Evolutionary conservation across 1,284 basidiomycete species (phyloP).

Genomic region (Leccinum fallax): DNA sequence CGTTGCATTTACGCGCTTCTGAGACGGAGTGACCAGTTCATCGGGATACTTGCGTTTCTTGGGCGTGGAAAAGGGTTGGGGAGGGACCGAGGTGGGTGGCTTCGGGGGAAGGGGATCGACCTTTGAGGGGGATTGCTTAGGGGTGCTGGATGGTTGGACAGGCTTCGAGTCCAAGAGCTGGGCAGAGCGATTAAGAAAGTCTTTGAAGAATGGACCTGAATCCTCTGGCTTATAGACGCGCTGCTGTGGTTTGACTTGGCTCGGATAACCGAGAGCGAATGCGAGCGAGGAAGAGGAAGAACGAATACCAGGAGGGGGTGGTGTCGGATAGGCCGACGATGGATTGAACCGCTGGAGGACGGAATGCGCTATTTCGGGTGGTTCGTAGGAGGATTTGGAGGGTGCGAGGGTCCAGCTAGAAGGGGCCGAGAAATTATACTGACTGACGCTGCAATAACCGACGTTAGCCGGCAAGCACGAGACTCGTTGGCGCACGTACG

Average conservation of each 20-base stretch:
- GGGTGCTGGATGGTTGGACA: constrained; percentile 19
- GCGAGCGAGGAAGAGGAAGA: constrained; percentile 74
- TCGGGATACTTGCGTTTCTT: constrained; percentile 50
- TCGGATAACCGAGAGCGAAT: constrained; percentile 61
- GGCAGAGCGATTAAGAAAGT: constrained; percentile 60
- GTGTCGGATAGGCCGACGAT: constrained; percentile 64
- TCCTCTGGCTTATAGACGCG: constrained; percentile 53
- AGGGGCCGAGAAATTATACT: constrained; percentile 45
- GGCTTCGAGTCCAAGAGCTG: constrained; percentile 34
- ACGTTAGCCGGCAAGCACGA: constrained; percentile 8
- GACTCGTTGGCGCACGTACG: constrained; percentile 22
- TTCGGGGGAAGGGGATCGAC: constrained; percentile 11
- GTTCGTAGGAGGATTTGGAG: constrained; percentile 47
- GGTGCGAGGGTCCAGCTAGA: constrained; percentile 37
- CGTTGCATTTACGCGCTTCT: constrained; percentile 48
- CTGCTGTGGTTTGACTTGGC: constrained; percentile 34
- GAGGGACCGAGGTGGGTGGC: constrained; percentile 36
- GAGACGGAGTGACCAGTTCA: constrained; percentile 49
- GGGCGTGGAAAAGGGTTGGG: constrained; percentile 46
- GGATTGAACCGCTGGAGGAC: constrained; percentile 62
- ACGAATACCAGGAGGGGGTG: constrained; percentile 62
- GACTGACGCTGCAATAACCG: constrained; percentile 26
- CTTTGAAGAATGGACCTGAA: constrained; percentile 62
- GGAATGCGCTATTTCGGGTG: constrained; percentile 58
- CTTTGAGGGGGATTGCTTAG: constrained; percentile 18